Conservation (phyloP, 257 asterid species). For the Plectranthus barbatus region DNA sequence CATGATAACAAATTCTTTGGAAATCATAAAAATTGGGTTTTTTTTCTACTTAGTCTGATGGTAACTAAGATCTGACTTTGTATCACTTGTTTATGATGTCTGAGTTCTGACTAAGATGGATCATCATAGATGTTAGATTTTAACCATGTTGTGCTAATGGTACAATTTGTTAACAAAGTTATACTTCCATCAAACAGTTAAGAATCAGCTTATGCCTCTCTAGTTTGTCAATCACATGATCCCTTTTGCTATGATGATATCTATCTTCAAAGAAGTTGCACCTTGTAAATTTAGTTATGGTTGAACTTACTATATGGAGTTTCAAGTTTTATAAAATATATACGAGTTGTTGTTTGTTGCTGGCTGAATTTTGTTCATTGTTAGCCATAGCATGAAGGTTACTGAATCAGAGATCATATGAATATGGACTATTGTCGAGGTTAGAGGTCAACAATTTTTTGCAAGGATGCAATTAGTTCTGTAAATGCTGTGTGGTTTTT, state of each 20-base stretch:
- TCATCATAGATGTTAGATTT: neutral
- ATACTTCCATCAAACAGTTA: neutral
- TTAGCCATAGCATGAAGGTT: neutral
- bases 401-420: neutral
- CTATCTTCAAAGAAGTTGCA: neutral
- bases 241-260: no score
- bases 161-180: neutral
- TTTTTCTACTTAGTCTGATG: constrained; percentile 4
- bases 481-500: neutral
- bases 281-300: neutral
- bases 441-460: neutral
- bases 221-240: neutral
- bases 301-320: neutral
- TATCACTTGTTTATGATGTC: neutral
- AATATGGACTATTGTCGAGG: neutral
- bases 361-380: neutral
- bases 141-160: neutral
- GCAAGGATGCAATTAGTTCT: neutral
- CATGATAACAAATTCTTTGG: neutral
- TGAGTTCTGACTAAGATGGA: neutral
- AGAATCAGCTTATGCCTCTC: neutral
- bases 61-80: neutral
- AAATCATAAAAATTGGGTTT: neutral
- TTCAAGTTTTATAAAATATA: neutral
- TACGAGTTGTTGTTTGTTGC: neutral